phyloP scores from a whole-genome alignment of 2,329 filamentous ascomycete genomes.

The Fusarium clavum region DNA sequence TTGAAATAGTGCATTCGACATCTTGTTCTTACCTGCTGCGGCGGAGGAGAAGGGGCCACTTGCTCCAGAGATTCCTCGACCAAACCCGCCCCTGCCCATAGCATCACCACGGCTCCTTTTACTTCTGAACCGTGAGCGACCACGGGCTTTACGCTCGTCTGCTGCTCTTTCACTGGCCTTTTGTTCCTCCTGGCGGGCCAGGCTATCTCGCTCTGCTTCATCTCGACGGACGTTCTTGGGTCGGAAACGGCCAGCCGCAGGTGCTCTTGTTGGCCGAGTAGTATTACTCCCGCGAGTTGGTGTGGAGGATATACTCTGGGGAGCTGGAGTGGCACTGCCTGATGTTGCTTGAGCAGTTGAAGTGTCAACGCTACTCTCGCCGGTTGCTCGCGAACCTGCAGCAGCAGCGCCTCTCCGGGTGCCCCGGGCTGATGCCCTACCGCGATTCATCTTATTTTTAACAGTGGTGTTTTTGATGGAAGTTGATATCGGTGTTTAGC shows the following conservation, averaged over 20 bases:
- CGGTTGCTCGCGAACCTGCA: constrained; percentile 40
- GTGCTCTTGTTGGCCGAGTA: constrained; percentile 52
- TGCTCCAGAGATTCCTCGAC: constrained; percentile 51
- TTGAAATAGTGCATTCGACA: background rate
- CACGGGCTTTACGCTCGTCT: constrained; percentile 54
- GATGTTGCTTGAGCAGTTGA: constrained; percentile 35
- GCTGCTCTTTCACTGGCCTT: constrained; percentile 57
- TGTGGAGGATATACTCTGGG: constrained; percentile 40
- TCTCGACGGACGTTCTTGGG: constrained; percentile 63
- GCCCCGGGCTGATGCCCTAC: constrained; percentile 49
- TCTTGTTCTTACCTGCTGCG: constrained; percentile 41
- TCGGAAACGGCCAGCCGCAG: constrained; percentile 57
- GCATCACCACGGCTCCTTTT: constrained; percentile 58
- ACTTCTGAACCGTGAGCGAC: constrained; percentile 56
- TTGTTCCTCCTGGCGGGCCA: constrained; percentile 59
- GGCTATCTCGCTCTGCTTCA: constrained; percentile 60
- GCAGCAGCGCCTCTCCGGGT: constrained; percentile 49
- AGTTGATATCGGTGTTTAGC: background rate
- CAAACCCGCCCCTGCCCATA: constrained; percentile 57
- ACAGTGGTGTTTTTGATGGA: too few relatives aligned
- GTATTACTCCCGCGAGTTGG: constrained; percentile 50
- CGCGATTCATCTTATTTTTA: constrained; percentile 49
- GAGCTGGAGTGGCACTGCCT: constrained; percentile 28
- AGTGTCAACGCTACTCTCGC: constrained; percentile 33
- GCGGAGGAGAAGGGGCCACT: constrained; percentile 56